phyloP scores from a whole-genome alignment of 768 basidiomycete species.

The Lactifluus echinatus region DNA sequence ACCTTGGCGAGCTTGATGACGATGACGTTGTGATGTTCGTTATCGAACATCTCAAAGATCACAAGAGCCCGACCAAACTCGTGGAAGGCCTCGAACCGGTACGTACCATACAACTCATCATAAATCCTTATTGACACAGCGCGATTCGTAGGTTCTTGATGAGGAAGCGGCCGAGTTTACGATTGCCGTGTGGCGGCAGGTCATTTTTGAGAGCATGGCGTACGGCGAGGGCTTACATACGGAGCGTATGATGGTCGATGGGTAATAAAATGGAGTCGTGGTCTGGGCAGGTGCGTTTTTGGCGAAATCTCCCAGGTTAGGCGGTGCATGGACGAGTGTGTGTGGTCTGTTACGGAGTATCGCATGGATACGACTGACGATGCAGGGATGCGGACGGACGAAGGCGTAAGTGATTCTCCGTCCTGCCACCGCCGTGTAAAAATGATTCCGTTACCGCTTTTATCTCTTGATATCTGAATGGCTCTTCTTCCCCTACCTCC shows the following conservation, averaged over 20 bases:
- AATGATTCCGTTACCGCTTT: conserved; percentile 16
- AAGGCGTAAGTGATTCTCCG: conserved; percentile 11
- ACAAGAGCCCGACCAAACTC: conserved; percentile 75
- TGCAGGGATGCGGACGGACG: conserved; percentile 7
- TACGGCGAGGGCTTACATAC: conserved; percentile 85
- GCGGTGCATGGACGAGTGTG: neutral
- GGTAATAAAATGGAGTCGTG: conserved; percentile 17
- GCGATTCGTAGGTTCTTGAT: conserved; percentile 65
- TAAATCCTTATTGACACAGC: neutral
- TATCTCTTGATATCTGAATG: conserved; percentile 19
- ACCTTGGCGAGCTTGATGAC: conserved; percentile 87
- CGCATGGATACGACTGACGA: conserved; percentile 2
- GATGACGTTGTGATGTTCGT: conserved; percentile 93
- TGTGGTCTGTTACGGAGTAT: conserved; percentile 10
- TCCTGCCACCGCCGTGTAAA: conserved; percentile 13
- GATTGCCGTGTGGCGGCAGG: conserved; percentile 80
- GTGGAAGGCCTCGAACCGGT: conserved; percentile 89
- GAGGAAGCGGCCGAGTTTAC: conserved; percentile 81
- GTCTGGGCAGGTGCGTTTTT: conserved; percentile 22
- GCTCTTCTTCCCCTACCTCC: conserved; percentile 11
- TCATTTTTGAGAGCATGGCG: conserved; percentile 93
- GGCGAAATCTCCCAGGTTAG: conserved; percentile 10
- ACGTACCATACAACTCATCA: conserved; percentile 29
- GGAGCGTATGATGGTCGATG: conserved; percentile 76
- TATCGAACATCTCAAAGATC: conserved; percentile 86